Percentiles rank a stretch among this genome's conserved stretches.
phyloP scores from a whole-genome alignment of 1,139 yeast species.

The Sugiyamaella novakii region DNA sequence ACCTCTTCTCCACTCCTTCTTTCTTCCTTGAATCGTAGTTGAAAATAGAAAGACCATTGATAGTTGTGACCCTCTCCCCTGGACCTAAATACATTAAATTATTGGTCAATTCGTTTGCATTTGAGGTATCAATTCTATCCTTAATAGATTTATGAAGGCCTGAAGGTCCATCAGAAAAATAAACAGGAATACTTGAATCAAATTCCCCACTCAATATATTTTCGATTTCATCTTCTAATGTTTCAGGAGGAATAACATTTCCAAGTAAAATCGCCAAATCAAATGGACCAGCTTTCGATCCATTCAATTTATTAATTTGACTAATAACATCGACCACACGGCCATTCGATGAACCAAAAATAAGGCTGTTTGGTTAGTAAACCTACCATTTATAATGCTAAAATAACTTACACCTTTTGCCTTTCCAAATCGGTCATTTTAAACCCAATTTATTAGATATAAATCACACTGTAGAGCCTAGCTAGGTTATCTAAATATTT shows the following conservation, averaged over 20 bases:
- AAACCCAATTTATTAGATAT: background rate
- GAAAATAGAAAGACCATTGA: constrained; percentile 17
- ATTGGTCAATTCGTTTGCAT: constrained; percentile 8
- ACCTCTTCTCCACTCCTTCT: background rate
- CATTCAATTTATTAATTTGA: constrained; percentile 29
- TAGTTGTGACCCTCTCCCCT: constrained; percentile 2
- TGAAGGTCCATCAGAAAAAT: constrained; percentile 16
- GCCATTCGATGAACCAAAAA: constrained; percentile 32
- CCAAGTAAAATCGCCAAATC: constrained; percentile 30
- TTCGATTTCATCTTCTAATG: constrained; percentile 13
- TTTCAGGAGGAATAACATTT: constrained; percentile 15
- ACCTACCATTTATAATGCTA: background rate
- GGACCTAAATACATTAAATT: constrained; percentile 16
- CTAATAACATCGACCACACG: constrained; percentile 21
- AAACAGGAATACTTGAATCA: constrained; percentile 25
- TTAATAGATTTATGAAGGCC: constrained; percentile 5
- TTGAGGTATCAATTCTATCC: background rate
- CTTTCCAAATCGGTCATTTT: constrained; percentile 1
- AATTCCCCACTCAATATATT: constrained; percentile 11
- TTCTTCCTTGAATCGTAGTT: background rate
- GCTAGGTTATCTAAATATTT: background rate
- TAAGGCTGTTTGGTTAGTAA: constrained; percentile 25
- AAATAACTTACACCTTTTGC: constrained; percentile 6
- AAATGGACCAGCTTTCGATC: constrained; percentile 35
- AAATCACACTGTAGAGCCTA: no score